phyloP scores from a whole-genome alignment of 1,139 yeast genomes.

The Yamadazyma triangularis region DNA sequence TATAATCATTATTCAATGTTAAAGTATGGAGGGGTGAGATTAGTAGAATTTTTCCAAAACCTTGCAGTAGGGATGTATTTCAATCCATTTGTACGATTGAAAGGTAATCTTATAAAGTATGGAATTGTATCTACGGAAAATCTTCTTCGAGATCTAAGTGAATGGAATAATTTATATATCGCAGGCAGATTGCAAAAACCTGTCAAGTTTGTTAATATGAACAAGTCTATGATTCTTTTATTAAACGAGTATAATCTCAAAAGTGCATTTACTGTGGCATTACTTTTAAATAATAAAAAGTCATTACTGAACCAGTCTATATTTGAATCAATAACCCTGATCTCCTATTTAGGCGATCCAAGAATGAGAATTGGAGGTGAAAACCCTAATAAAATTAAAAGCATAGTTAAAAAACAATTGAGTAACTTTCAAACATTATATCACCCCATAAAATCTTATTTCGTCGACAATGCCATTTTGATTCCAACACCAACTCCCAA shows the following conservation, averaged over 20 bases:
- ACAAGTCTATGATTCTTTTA: constrained; percentile 45
- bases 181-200: constrained; percentile 97
- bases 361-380: constrained; percentile 87
- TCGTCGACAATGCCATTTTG: constrained; percentile 17
- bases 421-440: constrained; percentile 66
- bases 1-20: constrained; percentile 75
- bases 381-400: constrained; percentile 81
- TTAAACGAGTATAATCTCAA: constrained; percentile 74
- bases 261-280: constrained; percentile 74
- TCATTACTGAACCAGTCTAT: constrained; percentile 60
- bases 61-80: constrained; percentile 92
- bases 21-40: constrained; percentile 54
- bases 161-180: constrained; percentile 81
- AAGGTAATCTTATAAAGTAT: constrained; percentile 60
- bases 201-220: constrained; percentile 67
- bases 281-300: constrained; percentile 31
- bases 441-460: constrained; percentile 48
- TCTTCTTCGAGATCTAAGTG: constrained; percentile 61
- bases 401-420: constrained; percentile 79
- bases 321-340: constrained; percentile 70
- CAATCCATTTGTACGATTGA: constrained; percentile 76
- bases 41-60: constrained; percentile 57
- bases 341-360: constrained; percentile 89
- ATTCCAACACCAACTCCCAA: too few species aligned
- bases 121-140: constrained; percentile 72